Evolutionary conservation across 2,329 filamentous ascomycete species (phyloP).

Genomic region (Paraconiothyrium sp.): DNA sequence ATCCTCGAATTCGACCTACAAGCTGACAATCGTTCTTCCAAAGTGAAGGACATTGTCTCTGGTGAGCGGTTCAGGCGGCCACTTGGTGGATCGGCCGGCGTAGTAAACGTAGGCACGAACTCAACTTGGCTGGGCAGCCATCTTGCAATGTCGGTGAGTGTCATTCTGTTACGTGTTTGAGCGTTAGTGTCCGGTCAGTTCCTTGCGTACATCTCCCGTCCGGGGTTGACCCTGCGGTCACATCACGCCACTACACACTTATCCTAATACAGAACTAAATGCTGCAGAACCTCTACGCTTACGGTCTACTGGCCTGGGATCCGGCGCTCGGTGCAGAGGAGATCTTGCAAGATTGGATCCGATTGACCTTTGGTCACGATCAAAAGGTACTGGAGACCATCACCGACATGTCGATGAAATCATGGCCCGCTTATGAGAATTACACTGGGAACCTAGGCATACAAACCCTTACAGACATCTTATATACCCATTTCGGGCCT

Average conservation of each 20-base stretch:
- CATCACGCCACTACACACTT: neutral
- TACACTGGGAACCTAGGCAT: constrained; percentile 76
- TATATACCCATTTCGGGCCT: constrained; percentile 73
- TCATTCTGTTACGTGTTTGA: neutral
- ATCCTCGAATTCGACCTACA: constrained; percentile 74
- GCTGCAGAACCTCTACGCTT: constrained; percentile 73
- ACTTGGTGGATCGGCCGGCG: constrained; percentile 70
- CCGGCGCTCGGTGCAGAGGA: constrained; percentile 59
- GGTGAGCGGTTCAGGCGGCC: constrained; percentile 67
- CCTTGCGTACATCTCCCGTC: neutral
- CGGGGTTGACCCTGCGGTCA: neutral
- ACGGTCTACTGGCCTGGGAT: constrained; percentile 73
- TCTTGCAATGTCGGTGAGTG: constrained; percentile 64
- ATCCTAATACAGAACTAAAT: constrained; percentile 9
- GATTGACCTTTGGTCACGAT: constrained; percentile 70
- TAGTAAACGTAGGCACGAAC: constrained; percentile 73
- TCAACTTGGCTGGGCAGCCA: constrained; percentile 75
- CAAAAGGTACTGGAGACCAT: constrained; percentile 66
- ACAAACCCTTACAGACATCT: constrained; percentile 74
- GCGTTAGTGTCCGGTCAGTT: too few relatives aligned
- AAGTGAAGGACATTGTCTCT: constrained; percentile 68
- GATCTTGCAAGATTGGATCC: constrained; percentile 72
- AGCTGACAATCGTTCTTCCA: constrained; percentile 64
- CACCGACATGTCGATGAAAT: constrained; percentile 70
- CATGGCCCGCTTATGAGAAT: constrained; percentile 76